phyloP scores from a whole-genome alignment of 257 asterid species.

The Solanum medicagineum region DNA sequence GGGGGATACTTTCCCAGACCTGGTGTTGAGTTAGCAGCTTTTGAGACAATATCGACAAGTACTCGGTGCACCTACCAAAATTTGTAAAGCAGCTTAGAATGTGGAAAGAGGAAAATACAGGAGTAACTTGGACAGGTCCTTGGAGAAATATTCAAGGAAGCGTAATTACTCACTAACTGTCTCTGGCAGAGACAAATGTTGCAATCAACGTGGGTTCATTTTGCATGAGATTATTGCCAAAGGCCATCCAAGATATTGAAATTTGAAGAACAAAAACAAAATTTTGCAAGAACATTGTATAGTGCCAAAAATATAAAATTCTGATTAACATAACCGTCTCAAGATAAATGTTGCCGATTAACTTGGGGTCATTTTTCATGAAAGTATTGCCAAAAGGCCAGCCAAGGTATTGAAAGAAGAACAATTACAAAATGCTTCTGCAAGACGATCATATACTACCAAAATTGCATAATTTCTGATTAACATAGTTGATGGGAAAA shows the following conservation, averaged over 20 bases:
- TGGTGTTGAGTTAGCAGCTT: slow-evolving; percentile 93
- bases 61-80: slow-evolving; percentile 79
- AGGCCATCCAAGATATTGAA: not conserved
- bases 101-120: not conserved
- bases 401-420: not conserved
- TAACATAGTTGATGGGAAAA: not conserved
- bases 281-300: not conserved
- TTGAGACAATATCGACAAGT: slow-evolving; percentile 72
- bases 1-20: slow-evolving; percentile 99
- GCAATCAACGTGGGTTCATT: not conserved
- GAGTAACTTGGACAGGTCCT: not conserved
- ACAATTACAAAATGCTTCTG: not conserved
- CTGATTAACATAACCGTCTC: not conserved
- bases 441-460: not conserved
- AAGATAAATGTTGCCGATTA: not conserved
- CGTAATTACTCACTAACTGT: not conserved
- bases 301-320: not conserved
- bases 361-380: not conserved
- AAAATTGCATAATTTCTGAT: not conserved
- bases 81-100: not conserved
- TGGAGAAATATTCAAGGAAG: not conserved
- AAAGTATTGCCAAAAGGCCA: not conserved
- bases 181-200: not conserved
- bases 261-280: not conserved
- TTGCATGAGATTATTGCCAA: not conserved